Base-by-base conservation (phyloP, 2,329 filamentous ascomycete genomes). In the Scedosporium aurantiacum region DNA sequence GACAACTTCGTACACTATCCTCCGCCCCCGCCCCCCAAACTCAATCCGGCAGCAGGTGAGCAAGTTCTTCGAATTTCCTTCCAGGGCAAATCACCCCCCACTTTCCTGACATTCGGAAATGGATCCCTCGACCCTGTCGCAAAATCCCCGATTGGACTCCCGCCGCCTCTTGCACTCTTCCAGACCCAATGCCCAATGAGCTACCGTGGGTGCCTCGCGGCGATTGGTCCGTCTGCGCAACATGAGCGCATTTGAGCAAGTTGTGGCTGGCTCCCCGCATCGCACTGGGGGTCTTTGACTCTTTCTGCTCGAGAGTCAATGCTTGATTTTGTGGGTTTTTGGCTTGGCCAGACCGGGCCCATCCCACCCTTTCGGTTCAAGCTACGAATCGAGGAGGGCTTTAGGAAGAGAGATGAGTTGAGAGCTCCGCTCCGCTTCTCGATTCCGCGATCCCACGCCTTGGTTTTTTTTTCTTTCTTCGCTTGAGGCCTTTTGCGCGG, bases 171-270 rank as follows among this genome's bases (percentile, higher is more conserved):
- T 37, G 10, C 2, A 37, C 1, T 25, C 18, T 23, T 18, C n/a
- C 21, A 6, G 50, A 52, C 37, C 45, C 43, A 60, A 57, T 57
- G 23, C 37, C 45, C 43, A 60, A 57, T 57, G 23, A 40, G 50
- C 55, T 14, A 14, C 7, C n/a, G 12, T 18, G n/a, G n/a, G 50
- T 54, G n/a, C 50, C 50, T 54, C 50, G 16, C 43, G 40, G n/a
- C 52, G 47, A 57, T 61, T 61, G 59, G 59, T 37, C 18, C 40
- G 27, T 55, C 52, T 54, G 50, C 12, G n/a, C 28, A 60, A 54
- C 21, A 64, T 76, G 76, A 75, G 76, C 70, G 71, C 69, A 68
- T 79, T 79, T 79, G 77, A 79, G 77, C 77, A 79, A 73, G 67
- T 79, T 79, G 70, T 75, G 69, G 70, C 58, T 60, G 54, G 54